Conservation (phyloP, 2,329 filamentous ascomycete genomes). For the Hawksworthiomyces lignivorus region DNA sequence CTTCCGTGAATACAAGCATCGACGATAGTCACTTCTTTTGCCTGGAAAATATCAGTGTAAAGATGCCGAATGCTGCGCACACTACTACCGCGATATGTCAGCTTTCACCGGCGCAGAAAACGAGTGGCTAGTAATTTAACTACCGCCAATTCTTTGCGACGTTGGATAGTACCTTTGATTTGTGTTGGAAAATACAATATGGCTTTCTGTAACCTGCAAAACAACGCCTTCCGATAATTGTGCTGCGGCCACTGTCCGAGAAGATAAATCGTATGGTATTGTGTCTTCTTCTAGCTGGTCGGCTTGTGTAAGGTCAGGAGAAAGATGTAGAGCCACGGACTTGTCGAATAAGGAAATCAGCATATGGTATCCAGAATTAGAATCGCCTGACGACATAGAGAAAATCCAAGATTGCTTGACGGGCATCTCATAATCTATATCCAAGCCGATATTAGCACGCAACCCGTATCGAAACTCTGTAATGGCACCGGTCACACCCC, state of each 20-base stretch:
- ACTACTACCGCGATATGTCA: too few species aligned
- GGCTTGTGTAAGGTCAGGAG: slow-evolving; percentile 38
- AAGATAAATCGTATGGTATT: slow-evolving; percentile 42
- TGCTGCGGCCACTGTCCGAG: slow-evolving; percentile 42
- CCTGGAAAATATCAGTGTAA: slow-evolving; percentile 5
- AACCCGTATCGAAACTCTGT: slow-evolving; percentile 64
- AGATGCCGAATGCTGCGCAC: slow-evolving; percentile 2
- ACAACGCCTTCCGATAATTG: slow-evolving; percentile 29
- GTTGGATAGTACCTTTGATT: slow-evolving; percentile 33
- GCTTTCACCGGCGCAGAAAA: too few species aligned
- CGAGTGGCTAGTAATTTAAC: too few species aligned
- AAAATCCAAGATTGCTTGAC: slow-evolving; percentile 50
- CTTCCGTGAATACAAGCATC: slow-evolving; percentile 34
- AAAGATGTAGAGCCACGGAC: slow-evolving; percentile 41
- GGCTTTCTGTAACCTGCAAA: slow-evolving; percentile 48
- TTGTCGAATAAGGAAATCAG: slow-evolving; percentile 43
- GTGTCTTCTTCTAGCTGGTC: slow-evolving; percentile 32
- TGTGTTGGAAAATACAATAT: slow-evolving; percentile 31
- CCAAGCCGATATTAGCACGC: slow-evolving; percentile 57
- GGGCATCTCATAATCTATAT: slow-evolving; percentile 42
- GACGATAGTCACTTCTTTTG: slow-evolving; percentile 21
- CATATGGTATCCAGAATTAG: slow-evolving; percentile 29
- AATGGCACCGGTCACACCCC: slow-evolving; percentile 53
- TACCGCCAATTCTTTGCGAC: too few species aligned
- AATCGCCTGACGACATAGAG: slow-evolving; percentile 16